phyloP scores from a whole-genome alignment of 2,329 filamentous ascomycete genomes.

The Cercospora citrullina region DNA sequence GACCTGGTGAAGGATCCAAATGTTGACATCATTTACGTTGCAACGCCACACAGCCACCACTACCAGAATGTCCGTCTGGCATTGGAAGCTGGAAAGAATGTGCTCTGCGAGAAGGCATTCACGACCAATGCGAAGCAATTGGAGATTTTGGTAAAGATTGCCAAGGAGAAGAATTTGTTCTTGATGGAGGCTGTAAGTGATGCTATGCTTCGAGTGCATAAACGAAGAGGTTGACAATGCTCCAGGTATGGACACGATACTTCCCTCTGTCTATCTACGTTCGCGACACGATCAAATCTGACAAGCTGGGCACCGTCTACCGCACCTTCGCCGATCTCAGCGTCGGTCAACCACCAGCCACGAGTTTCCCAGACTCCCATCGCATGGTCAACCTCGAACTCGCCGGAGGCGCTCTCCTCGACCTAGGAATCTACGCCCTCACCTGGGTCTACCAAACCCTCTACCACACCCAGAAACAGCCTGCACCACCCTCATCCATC shows the following conservation, averaged over 20 bases:
- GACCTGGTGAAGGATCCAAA: constrained; percentile 76
- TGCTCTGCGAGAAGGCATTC: constrained; percentile 88
- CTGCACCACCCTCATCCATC: constrained; percentile 65
- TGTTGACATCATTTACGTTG: constrained; percentile 84
- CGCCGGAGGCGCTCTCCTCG: constrained; percentile 78
- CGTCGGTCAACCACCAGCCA: constrained; percentile 62
- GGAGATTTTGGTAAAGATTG: constrained; percentile 69
- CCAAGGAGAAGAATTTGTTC: constrained; percentile 68
- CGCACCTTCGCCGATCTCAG: constrained; percentile 59
- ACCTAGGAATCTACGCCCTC: constrained; percentile 83
- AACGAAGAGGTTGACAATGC: neutral
- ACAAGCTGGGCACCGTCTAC: constrained; percentile 57
- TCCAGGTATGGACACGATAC: constrained; percentile 76
- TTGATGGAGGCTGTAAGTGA: constrained; percentile 64
- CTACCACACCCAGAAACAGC: constrained; percentile 71
- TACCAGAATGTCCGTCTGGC: constrained; percentile 89
- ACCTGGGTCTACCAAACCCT: constrained; percentile 90
- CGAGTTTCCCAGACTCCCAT: constrained; percentile 60
- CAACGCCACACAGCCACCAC: constrained; percentile 88
- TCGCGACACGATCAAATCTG: constrained; percentile 62
- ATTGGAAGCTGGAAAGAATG: constrained; percentile 79
- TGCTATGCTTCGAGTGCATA: no score
- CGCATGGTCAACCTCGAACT: constrained; percentile 83
- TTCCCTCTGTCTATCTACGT: constrained; percentile 80
- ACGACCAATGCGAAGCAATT: constrained; percentile 80